phyloP scores from a whole-genome alignment of 2,329 filamentous ascomycete genomes.

The Raffaelea albimanens region DNA sequence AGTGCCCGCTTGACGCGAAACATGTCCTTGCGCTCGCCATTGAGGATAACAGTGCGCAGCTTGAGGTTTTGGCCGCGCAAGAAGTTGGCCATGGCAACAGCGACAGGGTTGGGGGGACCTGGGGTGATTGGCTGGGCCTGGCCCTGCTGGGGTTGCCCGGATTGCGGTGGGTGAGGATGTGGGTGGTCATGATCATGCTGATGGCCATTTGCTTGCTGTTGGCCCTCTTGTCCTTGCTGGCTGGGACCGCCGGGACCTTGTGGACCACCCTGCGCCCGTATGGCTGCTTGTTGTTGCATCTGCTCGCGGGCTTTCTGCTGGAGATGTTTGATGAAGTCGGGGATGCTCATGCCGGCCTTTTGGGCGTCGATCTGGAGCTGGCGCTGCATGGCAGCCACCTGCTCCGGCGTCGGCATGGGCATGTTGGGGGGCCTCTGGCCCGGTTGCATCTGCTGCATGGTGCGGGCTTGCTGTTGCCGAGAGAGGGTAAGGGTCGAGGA shows the following conservation, averaged over 20 bases:
- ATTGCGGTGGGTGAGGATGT: constrained; percentile 20
- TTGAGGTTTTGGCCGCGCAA: constrained; percentile 78
- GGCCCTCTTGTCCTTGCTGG: neutral
- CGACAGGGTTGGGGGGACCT: constrained; percentile 79
- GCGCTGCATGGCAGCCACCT: constrained; percentile 75
- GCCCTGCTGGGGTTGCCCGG: constrained; percentile 27
- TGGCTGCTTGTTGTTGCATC: constrained; percentile 37
- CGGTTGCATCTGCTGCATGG: constrained; percentile 18
- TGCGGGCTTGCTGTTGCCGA: neutral
- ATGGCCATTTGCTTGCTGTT: neutral
- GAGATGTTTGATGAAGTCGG: constrained; percentile 68
- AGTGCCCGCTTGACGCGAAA: constrained; percentile 97
- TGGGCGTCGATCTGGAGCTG: constrained; percentile 75
- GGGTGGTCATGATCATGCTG: constrained; percentile 10
- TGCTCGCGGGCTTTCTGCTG: constrained; percentile 45
- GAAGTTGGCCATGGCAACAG: constrained; percentile 82
- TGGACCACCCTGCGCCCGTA: constrained; percentile 24
- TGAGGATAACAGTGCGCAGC: constrained; percentile 80
- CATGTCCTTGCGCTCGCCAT: constrained; percentile 96
- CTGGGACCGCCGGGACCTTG: neutral
- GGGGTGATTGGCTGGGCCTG: constrained; percentile 61
- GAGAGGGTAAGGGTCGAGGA: no score
- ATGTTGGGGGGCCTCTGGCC: constrained; percentile 24
- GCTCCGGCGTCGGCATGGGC: constrained; percentile 63
- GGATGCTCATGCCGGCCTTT: constrained; percentile 75